A percentile compares a stretch with the other conserved stretches of the same genome.
phyloP scores from a whole-genome alignment of 164 flowering plant genomes.

The Protea cynaroides region DNA sequence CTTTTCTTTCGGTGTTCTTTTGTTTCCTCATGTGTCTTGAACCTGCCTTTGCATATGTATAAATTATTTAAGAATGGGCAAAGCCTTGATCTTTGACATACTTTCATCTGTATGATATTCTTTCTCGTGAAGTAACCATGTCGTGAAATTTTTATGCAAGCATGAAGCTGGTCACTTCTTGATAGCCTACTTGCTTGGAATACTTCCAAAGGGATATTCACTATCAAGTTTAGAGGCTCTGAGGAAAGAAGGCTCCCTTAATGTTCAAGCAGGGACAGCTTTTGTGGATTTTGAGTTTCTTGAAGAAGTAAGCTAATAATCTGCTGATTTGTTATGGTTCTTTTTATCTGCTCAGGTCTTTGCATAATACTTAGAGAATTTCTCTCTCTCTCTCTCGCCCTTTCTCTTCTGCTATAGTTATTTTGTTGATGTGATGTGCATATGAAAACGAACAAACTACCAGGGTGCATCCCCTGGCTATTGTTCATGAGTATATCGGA shows the following conservation, averaged over 20 bases:
- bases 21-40: too few relatives aligned
- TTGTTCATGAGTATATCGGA: too few relatives aligned
- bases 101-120: neutral
- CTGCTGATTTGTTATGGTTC: neutral
- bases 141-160: conserved; percentile 30
- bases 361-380: too few relatives aligned
- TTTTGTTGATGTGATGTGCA: too few relatives aligned
- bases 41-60: too few relatives aligned
- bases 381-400: too few relatives aligned
- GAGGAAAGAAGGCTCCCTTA: conserved; percentile 77
- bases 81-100: neutral
- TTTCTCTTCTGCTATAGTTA: too few relatives aligned
- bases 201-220: conserved; percentile 84
- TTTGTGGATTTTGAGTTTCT: conserved; percentile 89
- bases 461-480: too few relatives aligned
- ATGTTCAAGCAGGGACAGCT: conserved; percentile 94
- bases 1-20: too few relatives aligned
- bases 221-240: conserved; percentile 76
- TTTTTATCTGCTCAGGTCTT: neutral
- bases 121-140: too few relatives aligned
- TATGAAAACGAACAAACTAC: too few relatives aligned
- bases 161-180: conserved; percentile 98
- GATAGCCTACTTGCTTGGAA: conserved; percentile 83
- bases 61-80: too few relatives aligned
- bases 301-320: conserved; percentile 60